Conservation (phyloP, 2,329 filamentous ascomycete genomes). For the Fulvia fulva region DNA sequence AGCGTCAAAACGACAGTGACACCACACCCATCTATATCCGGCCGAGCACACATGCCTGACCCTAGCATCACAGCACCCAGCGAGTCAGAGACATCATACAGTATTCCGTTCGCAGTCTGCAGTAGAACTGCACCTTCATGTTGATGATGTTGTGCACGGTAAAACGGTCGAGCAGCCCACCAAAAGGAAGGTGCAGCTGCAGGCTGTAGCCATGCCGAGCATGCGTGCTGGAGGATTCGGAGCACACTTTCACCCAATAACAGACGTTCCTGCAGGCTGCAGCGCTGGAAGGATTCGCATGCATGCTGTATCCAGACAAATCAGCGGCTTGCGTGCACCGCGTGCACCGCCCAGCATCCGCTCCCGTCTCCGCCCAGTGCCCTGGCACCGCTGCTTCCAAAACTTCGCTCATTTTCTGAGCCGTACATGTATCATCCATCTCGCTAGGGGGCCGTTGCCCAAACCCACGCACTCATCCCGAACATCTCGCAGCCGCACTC, state of each 20-base stretch:
- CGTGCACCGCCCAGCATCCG: neutral
- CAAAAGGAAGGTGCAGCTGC: neutral
- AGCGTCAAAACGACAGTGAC: neutral
- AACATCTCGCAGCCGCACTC: neutral
- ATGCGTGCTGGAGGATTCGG: neutral
- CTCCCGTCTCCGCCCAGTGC: neutral
- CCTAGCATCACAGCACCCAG: neutral
- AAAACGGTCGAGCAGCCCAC: too few relatives aligned
- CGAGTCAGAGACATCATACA: neutral
- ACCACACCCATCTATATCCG: neutral
- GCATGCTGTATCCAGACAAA: neutral
- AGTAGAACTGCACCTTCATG: too few relatives aligned
- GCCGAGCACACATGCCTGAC: neutral
- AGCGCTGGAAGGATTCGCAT: neutral
- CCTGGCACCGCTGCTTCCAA: neutral
- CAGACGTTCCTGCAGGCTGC: neutral
- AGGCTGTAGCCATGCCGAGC: neutral
- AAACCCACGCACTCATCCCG: neutral
- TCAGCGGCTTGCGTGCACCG: neutral
- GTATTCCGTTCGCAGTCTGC: neutral
- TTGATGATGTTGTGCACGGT: too few relatives aligned
- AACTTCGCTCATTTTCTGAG: neutral
- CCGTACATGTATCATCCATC: too few relatives aligned
- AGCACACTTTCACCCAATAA: neutral
- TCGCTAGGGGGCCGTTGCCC: neutral